Evolutionary conservation across 169 alveolate genomes (phyloP).

Genomic region (Plasmodium knowlesi): DNA sequence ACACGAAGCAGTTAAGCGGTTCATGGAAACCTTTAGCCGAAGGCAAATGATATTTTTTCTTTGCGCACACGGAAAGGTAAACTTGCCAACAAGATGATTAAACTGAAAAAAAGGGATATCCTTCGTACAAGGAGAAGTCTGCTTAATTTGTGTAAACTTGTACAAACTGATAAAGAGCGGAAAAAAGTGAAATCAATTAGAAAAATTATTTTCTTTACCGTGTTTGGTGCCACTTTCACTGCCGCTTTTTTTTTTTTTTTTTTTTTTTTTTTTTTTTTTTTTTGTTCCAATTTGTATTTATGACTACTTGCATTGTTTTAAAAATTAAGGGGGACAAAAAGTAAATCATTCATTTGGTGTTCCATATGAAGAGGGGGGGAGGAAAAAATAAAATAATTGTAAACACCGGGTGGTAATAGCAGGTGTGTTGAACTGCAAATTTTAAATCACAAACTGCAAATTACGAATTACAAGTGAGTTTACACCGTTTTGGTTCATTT

Average conservation of each 20-base stretch:
- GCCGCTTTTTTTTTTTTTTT: too few relatives aligned
- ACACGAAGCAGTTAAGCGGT: neutral
- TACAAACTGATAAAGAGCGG: neutral
- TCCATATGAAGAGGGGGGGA: neutral
- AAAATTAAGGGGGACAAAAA: neutral
- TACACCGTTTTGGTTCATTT: neutral
- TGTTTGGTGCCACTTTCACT: too few relatives aligned
- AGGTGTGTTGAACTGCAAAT: neutral
- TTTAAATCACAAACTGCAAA: neutral
- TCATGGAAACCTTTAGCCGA: neutral
- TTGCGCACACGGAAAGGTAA: neutral
- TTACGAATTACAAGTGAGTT: neutral
- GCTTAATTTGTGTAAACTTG: slow-evolving; percentile 1
- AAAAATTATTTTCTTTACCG: neutral
- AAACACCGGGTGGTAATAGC: neutral
- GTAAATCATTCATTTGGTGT: neutral
- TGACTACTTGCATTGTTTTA: neutral
- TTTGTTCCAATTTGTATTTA: neutral
- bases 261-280: neutral
- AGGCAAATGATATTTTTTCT: neutral
- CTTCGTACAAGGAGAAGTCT: neutral
- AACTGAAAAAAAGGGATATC: neutral
- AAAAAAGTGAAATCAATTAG: neutral
- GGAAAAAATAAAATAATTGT: neutral
- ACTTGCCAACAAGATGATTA: neutral